A percentile compares a stretch with the other conserved stretches of the same genome.
Conservation (phyloP, 257 asterid genomes). For the Lantana camara region DNA sequence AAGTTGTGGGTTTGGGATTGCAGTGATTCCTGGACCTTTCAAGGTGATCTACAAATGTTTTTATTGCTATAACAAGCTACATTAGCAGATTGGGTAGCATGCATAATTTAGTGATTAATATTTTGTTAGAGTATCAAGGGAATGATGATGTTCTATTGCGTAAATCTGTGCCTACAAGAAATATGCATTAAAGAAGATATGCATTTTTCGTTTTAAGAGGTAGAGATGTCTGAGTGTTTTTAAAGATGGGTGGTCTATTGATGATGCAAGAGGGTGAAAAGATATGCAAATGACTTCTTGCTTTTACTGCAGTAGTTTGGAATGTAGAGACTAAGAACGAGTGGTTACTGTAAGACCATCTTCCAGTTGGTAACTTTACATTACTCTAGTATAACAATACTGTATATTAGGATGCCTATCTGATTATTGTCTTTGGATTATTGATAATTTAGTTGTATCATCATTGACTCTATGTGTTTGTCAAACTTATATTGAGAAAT, state of each 20-base stretch:
- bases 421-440: not conserved
- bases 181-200: not conserved
- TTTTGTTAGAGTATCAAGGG: too few relatives aligned
- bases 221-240: constrained; percentile 5
- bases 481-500: not conserved
- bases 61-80: not conserved
- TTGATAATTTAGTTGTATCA: too few relatives aligned
- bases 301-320: not conserved
- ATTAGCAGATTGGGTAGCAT: too few relatives aligned
- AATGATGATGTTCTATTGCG: not conserved
- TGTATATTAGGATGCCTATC: not conserved
- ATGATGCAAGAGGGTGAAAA: too few relatives aligned
- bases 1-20: not conserved
- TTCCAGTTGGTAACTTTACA: too few relatives aligned
- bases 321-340: not conserved
- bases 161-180: not conserved
- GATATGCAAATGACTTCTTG: not conserved
- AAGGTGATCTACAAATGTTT: not conserved
- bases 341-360: too few relatives aligned
- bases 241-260: not conserved
- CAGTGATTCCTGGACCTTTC: not conserved
- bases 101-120: too few relatives aligned
- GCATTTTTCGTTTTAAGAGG: not conserved
- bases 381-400: not conserved
- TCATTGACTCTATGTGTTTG: not conserved